Evolutionary conservation across 2,329 filamentous ascomycete species (phyloP).

Genomic region (Cordyceps farinosa): DNA sequence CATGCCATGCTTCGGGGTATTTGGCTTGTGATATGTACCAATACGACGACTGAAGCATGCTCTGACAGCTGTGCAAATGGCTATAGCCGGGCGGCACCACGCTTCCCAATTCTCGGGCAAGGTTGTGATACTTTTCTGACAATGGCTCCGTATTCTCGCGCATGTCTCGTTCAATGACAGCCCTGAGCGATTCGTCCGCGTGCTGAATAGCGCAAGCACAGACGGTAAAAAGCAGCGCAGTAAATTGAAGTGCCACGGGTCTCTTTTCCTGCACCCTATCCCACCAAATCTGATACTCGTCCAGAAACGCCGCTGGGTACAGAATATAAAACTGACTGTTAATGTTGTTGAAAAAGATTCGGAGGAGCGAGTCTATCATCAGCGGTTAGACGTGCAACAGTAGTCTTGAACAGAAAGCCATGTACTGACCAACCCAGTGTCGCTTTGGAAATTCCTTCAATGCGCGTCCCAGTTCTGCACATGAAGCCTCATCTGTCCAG

Average conservation of each 20-base stretch:
- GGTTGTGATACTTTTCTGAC: slow-evolving; percentile 32
- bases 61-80: slow-evolving; percentile 34
- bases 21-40: slow-evolving; percentile 37
- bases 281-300: slow-evolving; percentile 38
- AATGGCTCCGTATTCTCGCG: slow-evolving; percentile 28
- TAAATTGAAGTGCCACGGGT: slow-evolving; percentile 35
- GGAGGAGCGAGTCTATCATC: slow-evolving; percentile 32
- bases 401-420: no score
- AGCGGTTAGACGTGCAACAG: not conserved
- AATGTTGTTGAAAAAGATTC: slow-evolving; percentile 36
- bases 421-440: slow-evolving; percentile 31
- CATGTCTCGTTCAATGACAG: slow-evolving; percentile 31
- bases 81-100: slow-evolving; percentile 32
- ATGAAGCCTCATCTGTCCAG: slow-evolving; percentile 22
- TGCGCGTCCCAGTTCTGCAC: slow-evolving; percentile 31
- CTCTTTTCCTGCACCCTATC: slow-evolving; percentile 26
- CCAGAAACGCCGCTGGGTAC: slow-evolving; percentile 34
- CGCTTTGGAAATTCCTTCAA: slow-evolving; percentile 31
- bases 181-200: slow-evolving; percentile 29
- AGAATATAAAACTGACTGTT: slow-evolving; percentile 40
- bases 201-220: slow-evolving; percentile 38
- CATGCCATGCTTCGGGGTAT: slow-evolving; percentile 37
- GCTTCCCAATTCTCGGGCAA: slow-evolving; percentile 32
- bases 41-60: slow-evolving; percentile 35
- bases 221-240: slow-evolving; percentile 35